Conservation (phyloP, 345 rosid genomes). For the Euphorbia peplus region DNA sequence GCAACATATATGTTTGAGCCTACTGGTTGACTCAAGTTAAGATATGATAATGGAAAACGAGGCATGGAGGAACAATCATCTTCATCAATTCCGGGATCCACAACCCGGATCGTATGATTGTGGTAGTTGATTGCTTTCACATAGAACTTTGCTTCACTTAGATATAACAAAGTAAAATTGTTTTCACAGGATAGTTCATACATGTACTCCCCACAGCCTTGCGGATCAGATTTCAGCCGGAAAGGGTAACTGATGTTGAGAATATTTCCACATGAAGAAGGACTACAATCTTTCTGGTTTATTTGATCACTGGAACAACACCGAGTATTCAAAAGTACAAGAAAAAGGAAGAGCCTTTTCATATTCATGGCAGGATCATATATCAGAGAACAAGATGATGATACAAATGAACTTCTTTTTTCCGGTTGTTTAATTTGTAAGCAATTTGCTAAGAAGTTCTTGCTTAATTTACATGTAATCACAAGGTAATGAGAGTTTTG, state of each 20-base stretch:
- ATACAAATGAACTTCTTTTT: no score
- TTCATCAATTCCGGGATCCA: neutral
- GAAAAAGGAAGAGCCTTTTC: no score
- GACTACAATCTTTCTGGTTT: no score
- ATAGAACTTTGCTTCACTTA: neutral
- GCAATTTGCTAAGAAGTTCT: no score
- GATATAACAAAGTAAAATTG: neutral
- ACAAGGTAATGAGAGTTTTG: no score
- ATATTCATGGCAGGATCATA: no score
- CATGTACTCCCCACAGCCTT: neutral
- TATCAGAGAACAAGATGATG: no score
- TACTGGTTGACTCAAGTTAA: neutral
- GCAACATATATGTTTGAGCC: no score
- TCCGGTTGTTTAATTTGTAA: no score
- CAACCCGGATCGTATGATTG: neutral
- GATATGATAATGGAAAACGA: neutral
- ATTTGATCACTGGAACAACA: no score
- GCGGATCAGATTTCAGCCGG: neutral
- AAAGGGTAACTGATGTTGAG: neutral
- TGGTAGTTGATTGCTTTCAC: slow-evolving; percentile 1
- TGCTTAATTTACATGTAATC: no score
- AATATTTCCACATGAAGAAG: neutral
- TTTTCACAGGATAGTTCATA: neutral
- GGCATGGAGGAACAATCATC: slow-evolving; percentile 2
- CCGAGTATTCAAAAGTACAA: no score